Evolutionary conservation across 306 rosid genomes (phyloP), one percentile per base, ranked within the genome.

Genomic region (Malus sieversii): DNA sequence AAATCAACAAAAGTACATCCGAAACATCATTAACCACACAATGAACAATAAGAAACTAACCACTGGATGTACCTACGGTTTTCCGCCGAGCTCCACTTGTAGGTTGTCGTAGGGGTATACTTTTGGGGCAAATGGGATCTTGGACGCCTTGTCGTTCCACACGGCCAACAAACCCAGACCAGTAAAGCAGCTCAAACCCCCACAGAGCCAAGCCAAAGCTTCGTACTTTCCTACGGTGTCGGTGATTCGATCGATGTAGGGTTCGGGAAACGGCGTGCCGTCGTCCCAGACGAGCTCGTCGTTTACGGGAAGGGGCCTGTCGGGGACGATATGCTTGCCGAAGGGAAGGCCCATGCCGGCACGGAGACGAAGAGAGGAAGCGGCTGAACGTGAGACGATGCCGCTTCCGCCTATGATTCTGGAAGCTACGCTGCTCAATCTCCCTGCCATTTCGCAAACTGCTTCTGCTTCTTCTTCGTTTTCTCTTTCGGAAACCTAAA

Each of bases 121-220:
- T 85, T 89, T 96, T 15, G 98, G 97, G 20, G 96, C 93, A 79
- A 89, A 92, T 1, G 98, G 98, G 55, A 60, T 86, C 87, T 74
- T 92, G 52, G 99, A 96, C 25, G 98, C 96, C 82, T 96, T 96
- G 71, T 92, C 98, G 71, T 90, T 90, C 96, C 93, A 96, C 75
- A 87, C 92, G 12, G 97, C 97, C 83, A 88, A 68, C 45, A 95
- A 65, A 65, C 99, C 99, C 59, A 95, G 55, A 33, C 84, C 65
- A 1, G 88, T 97, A n/a, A 92, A 92, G 76, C 65, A 92, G 11
- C 99, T 58, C 79, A 95, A 86, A 25, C 98, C 97, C 59, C 97
- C 99, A 75, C 97, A 89, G 8, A 95, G 85, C 99, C 99, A 96
- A 11, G 89, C 98, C 87, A 96, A 86, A 73, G 99, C 99, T 85